A percentile compares a stretch with the other conserved stretches of the same genome.
Evolutionary conservation across 257 asterid species (phyloP).

Genomic region (Solanum virginianum): DNA sequence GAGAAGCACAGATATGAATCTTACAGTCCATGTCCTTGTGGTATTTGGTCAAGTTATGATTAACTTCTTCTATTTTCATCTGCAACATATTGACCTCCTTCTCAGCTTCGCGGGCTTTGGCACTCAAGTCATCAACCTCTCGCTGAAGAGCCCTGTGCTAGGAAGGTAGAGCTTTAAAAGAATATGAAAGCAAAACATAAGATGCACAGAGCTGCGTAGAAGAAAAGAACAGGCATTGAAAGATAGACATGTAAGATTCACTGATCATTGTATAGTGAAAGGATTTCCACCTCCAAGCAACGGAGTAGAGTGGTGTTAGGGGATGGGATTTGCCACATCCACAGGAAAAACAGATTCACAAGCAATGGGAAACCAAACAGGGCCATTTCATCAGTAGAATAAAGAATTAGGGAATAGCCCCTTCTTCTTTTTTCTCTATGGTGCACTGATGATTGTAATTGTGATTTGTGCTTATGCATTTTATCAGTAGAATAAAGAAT

Average conservation of each 20-base stretch:
- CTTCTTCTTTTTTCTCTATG: background rate
- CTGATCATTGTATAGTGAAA: background rate
- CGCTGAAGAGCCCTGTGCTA: slow-evolving; percentile 48
- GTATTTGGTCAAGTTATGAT: slow-evolving; percentile 54
- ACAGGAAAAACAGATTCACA: background rate
- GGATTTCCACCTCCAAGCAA: background rate
- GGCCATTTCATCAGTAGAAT: background rate
- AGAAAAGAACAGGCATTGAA: background rate
- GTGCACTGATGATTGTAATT: background rate
- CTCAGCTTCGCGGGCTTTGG: slow-evolving; percentile 72
- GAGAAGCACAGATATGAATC: slow-evolving; percentile 6
- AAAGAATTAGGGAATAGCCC: background rate
- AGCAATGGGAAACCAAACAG: background rate
- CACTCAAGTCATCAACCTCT: slow-evolving; percentile 69
- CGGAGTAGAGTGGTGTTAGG: background rate
- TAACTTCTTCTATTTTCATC: slow-evolving; percentile 69
- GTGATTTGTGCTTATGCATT: background rate
- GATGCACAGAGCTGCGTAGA: background rate
- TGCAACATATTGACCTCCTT: slow-evolving; percentile 65
- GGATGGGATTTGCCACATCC: background rate
- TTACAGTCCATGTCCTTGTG: slow-evolving; percentile 78
- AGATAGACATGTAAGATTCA: background rate
- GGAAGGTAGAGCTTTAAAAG: slow-evolving; percentile 7
- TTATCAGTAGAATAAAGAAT: background rate
- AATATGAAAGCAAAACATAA: background rate